phyloP scores from a whole-genome alignment of 1,284 basidiomycete genomes.

The Cystobasidium sp. region DNA sequence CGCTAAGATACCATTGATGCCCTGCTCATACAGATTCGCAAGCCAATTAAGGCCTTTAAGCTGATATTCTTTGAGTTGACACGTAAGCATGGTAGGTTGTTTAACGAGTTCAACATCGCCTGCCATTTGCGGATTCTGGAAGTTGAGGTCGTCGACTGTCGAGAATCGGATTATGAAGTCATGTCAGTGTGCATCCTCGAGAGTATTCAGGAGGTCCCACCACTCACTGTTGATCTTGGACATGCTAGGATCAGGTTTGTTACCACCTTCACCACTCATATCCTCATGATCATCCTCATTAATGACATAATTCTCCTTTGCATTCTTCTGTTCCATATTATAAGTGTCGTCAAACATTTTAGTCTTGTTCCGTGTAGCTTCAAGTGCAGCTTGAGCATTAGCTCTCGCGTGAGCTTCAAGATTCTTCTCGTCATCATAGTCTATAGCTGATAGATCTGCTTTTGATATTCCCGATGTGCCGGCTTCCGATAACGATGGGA shows the following conservation, averaged over 20 bases:
- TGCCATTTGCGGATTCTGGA: constrained; percentile 97
- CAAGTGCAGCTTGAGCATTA: constrained; percentile 89
- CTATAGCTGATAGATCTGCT: constrained; percentile 70
- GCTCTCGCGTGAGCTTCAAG: constrained; percentile 83
- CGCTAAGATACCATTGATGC: constrained; percentile 96
- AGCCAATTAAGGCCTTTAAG: constrained; percentile 98
- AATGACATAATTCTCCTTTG: constrained; percentile 39
- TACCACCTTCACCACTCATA: constrained; percentile 12
- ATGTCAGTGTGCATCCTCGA: background rate
- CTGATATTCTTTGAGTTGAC: constrained; percentile 97
- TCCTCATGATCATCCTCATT: constrained; percentile 22
- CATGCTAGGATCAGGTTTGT: constrained; percentile 16
- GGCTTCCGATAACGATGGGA: constrained; percentile 27
- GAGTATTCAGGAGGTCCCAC: background rate
- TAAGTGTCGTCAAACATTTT: constrained; percentile 81
- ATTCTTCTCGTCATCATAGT: constrained; percentile 94
- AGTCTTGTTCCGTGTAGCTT: constrained; percentile 78
- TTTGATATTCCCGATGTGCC: constrained; percentile 43
- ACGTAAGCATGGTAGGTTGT: constrained; percentile 96
- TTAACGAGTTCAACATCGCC: constrained; percentile 81
- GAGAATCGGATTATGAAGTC: background rate
- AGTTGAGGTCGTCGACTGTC: constrained; percentile 90
- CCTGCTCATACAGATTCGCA: constrained; percentile 96
- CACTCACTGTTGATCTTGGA: constrained; percentile 24
- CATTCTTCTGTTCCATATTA: constrained; percentile 35